Conservation (phyloP, 768 basidiomycete genomes). For the Russula sp. region DNA sequence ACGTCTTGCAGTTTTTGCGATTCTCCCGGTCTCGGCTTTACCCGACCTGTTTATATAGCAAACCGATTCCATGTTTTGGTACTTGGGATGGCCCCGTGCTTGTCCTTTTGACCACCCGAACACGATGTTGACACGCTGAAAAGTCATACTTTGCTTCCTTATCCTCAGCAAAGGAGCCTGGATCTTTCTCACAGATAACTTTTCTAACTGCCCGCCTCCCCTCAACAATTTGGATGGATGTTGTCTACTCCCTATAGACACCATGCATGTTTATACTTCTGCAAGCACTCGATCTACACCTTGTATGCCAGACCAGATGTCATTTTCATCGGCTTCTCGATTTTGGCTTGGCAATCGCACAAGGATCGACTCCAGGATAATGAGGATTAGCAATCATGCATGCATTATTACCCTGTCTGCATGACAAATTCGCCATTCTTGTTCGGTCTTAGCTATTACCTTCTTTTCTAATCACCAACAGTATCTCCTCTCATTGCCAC, state of each 20-base stretch:
- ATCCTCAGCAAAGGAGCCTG: background rate
- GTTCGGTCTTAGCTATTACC: background rate
- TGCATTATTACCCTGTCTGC: too few species aligned
- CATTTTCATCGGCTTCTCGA: background rate
- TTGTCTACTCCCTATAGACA: background rate
- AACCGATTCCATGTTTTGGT: background rate
- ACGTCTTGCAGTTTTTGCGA: background rate
- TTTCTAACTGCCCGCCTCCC: background rate
- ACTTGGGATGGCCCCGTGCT: background rate
- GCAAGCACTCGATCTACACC: background rate
- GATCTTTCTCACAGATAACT: background rate
- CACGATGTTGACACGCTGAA: background rate
- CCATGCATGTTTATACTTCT: background rate
- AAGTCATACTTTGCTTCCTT: background rate
- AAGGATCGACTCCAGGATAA: background rate
- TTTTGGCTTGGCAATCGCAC: background rate
- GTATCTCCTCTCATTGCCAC: background rate
- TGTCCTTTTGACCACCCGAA: conserved; percentile 11
- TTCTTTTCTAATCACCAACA: background rate
- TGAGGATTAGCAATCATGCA: background rate
- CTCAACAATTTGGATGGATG: background rate
- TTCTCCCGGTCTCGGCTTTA: background rate
- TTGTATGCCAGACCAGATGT: too few species aligned
- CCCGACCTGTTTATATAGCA: background rate
- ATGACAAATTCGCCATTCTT: background rate